Conservation (phyloP, 1,284 basidiomycete species). For the Sanguinoderma infundibulare region DNA sequence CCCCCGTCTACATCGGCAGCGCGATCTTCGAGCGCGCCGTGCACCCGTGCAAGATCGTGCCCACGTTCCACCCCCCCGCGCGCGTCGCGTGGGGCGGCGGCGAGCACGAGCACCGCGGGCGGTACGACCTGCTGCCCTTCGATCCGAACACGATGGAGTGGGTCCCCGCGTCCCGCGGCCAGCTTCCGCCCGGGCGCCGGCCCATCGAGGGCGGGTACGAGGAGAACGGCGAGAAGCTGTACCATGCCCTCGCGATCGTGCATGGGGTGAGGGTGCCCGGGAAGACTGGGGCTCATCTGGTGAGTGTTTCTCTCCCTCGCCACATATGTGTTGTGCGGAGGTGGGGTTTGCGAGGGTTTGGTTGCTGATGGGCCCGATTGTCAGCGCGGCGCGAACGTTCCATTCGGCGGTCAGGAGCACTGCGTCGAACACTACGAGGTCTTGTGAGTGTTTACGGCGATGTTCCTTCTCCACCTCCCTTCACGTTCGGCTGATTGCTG, state of each 20-base stretch:
- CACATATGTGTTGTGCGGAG: slow-evolving; percentile 7
- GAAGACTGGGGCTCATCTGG: slow-evolving; percentile 73
- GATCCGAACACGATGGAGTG: slow-evolving; percentile 70
- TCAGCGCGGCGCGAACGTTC: slow-evolving; percentile 46
- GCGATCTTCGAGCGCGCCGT: slow-evolving; percentile 68
- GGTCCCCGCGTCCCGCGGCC: slow-evolving; percentile 62
- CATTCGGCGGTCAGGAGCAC: slow-evolving; percentile 22
- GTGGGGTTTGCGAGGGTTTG: neutral
- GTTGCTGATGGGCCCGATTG: slow-evolving; percentile 21
- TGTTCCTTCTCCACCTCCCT: neutral
- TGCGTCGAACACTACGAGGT: slow-evolving; percentile 17
- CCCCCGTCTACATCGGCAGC: slow-evolving; percentile 72
- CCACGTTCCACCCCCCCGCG: slow-evolving; percentile 54
- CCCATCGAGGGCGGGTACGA: slow-evolving; percentile 50
- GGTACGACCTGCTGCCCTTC: slow-evolving; percentile 76
- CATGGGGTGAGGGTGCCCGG: slow-evolving; percentile 65
- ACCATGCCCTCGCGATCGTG: slow-evolving; percentile 44
- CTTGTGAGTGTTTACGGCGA: slow-evolving; percentile 9
- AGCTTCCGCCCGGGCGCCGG: slow-evolving; percentile 51
- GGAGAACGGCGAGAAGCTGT: slow-evolving; percentile 41
- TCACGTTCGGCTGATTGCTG: neutral
- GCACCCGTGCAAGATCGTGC: slow-evolving; percentile 80
- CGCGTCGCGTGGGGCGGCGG: slow-evolving; percentile 66
- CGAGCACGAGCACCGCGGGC: slow-evolving; percentile 62
- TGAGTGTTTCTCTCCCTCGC: slow-evolving; percentile 28